Base-by-base conservation (phyloP, 108 stramenopile species). In the Cyclotella sp. region DNA sequence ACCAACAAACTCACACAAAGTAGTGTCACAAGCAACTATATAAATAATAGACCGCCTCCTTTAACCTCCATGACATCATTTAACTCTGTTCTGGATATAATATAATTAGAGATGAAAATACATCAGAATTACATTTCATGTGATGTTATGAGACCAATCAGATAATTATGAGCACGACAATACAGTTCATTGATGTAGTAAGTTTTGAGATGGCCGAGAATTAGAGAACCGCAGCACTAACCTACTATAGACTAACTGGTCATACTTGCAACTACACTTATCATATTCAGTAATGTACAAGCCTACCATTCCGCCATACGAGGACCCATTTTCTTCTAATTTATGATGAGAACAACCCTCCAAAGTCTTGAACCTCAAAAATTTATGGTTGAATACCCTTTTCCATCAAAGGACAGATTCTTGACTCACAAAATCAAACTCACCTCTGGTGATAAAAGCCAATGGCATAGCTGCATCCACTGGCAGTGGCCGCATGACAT, bases 401-500 rank as follows among this genome's bases (percentile, higher is more conserved):
- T 85, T 89, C 89, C 89, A 90, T 46, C 61, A 77, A 22, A 78
- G 77, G 11, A 86, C 41, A 60, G 79, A 85, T 30, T 49, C 69
- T 15, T 83, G 70, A 16, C 77, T 71, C 5, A 90, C 89, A 84
- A 90, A 90, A 64, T 90, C 89, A 73, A 77, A 68, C 70, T 88
- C 86, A 43, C 87, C 90, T 62, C 55, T 78, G 67, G 63, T 68
- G 11, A 82, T 72, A 53, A 79, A 19, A 9, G 61, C 12, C 15
- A 72, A 68, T 43, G 82, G 82, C 83, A 76, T 76, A 29, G 69
- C 21, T 11, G 78, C 74, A 21, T 15, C 47, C 27, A 55, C 78
- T 11, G 54, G 34, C 3, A 81, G 82, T 4, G 79, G 66, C 41
- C 14, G 13, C 3, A 86, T 85, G 22, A 65, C 74, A 46, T 89